These are phyloP conservation scores for Aspergillus spinulosporus DNA, from an alignment of 2,329 filamentous ascomycete genomes.

Conservation along the genomic window DNA sequence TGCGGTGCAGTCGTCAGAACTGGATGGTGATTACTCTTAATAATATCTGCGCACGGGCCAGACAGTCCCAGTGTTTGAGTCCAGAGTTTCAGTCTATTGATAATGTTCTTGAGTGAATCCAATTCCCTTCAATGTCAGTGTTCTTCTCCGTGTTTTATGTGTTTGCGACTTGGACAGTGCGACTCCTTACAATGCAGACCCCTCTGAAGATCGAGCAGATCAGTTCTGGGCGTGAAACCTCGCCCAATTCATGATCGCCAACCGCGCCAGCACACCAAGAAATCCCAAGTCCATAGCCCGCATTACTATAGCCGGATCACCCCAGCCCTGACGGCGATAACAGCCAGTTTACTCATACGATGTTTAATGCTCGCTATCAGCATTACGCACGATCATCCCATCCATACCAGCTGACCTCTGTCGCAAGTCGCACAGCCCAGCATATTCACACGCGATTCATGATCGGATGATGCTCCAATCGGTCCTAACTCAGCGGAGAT, in stretches of 20 bases:
- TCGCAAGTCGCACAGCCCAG: background rate
- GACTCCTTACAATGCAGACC: background rate
- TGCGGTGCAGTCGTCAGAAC: constrained; percentile 10
- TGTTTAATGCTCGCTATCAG: constrained; percentile 12
- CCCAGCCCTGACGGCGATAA: constrained; percentile 8
- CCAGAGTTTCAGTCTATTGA: background rate
- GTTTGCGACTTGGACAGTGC: background rate
- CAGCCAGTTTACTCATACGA: constrained; percentile 5
- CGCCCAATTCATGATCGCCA: constrained; percentile 13
- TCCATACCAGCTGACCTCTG: constrained; percentile 7
- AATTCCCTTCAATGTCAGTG: background rate
- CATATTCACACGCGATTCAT: background rate
- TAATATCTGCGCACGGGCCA: constrained; percentile 22
- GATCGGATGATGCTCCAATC: constrained; percentile 4
- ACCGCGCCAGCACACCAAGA: constrained; percentile 13
- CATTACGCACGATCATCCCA: constrained; percentile 24
- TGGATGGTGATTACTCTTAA: constrained; percentile 10
- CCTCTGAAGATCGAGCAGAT: constrained; percentile 11
- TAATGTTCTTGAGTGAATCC: background rate
- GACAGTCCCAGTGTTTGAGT: background rate
- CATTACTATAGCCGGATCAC: constrained; percentile 7
- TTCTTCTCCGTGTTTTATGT: background rate
- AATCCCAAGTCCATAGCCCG: constrained; percentile 14
- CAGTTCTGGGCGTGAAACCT: constrained; percentile 14
- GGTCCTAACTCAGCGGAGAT: background rate